Percentiles rank a stretch among this genome's conserved stretches.
Evolutionary conservation across 495 filamentous ascomycete genomes (phyloP).

Genomic region (Annulohypoxylon maeteangense): DNA sequence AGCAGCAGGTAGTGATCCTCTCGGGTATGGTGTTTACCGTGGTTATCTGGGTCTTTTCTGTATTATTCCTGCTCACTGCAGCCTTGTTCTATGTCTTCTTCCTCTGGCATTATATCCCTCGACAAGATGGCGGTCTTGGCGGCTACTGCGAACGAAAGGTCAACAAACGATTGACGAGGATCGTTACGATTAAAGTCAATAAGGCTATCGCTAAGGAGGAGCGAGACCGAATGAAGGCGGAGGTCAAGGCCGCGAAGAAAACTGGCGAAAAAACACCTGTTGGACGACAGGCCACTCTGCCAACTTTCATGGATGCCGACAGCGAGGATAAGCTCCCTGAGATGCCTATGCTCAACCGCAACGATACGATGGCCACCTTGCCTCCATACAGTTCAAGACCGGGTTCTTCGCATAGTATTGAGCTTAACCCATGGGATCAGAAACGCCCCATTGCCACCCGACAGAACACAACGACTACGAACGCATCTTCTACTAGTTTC

Average conservation of each 20-base stretch:
- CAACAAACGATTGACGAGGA: constrained; percentile 79
- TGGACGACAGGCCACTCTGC: constrained; percentile 73
- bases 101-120: constrained; percentile 88
- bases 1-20: constrained; percentile 80
- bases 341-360: constrained; percentile 70
- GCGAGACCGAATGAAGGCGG: constrained; percentile 63
- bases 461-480: constrained; percentile 48
- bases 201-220: constrained; percentile 85
- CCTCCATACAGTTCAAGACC: constrained; percentile 69
- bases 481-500: constrained; percentile 53
- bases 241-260: constrained; percentile 66
- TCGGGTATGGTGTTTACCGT: constrained; percentile 92
- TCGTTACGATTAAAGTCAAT: constrained; percentile 83
- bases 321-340: constrained; percentile 64
- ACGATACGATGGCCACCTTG: constrained; percentile 73
- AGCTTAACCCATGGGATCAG: constrained; percentile 57
- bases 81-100: constrained; percentile 83
- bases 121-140: constrained; percentile 77
- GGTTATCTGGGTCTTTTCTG: constrained; percentile 86
- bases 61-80: constrained; percentile 77
- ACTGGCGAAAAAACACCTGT: constrained; percentile 62
- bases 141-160: constrained; percentile 91
- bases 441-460: constrained; percentile 57
- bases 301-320: constrained; percentile 65
- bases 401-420: constrained; percentile 61